Percentiles rank a stretch among this genome's conserved stretches.
phyloP scores from a whole-genome alignment of 768 basidiomycete species.

The Boletellus emodensis region DNA sequence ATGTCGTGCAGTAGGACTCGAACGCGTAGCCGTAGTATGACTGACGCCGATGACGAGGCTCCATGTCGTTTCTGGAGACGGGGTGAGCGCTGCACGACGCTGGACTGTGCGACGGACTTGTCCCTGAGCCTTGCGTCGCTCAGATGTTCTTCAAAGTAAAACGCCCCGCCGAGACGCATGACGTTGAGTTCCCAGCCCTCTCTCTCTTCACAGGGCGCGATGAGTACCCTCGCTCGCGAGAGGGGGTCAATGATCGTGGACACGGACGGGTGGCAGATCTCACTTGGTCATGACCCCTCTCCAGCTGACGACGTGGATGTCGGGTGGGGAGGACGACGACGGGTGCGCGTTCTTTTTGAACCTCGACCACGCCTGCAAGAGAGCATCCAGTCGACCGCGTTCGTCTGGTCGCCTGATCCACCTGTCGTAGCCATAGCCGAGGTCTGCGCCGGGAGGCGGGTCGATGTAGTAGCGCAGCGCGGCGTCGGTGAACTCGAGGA shows the following conservation, averaged over 20 bases:
- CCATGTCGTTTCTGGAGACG: constrained; percentile 54
- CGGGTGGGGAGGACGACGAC: constrained; percentile 32
- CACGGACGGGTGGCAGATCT: constrained; percentile 20
- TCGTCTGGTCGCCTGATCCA: constrained; percentile 69
- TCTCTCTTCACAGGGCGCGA: constrained; percentile 76
- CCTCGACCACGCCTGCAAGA: constrained; percentile 56
- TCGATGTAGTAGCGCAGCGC: constrained; percentile 68
- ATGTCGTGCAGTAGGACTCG: constrained; percentile 77
- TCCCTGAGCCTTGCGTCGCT: constrained; percentile 54
- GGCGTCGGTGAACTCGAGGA: constrained; percentile 61
- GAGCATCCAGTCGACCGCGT: constrained; percentile 60
- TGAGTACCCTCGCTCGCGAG: constrained; percentile 63
- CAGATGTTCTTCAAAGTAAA: constrained; percentile 74
- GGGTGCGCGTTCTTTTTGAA: constrained; percentile 32
- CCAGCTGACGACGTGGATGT: constrained; percentile 65
- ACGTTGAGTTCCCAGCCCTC: constrained; percentile 82
- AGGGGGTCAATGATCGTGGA: constrained; percentile 10
- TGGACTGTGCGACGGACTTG: constrained; percentile 43
- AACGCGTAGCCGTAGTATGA: constrained; percentile 87
- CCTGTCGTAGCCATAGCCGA: constrained; percentile 66
- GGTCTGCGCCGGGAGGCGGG: constrained; percentile 62
- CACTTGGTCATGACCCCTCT: constrained; percentile 84
- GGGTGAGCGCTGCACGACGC: constrained; percentile 1
- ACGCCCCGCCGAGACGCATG: constrained; percentile 65
- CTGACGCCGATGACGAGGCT: constrained; percentile 58